Conservation (phyloP, 2,329 filamentous ascomycete genomes). For the Claviceps africana region DNA sequence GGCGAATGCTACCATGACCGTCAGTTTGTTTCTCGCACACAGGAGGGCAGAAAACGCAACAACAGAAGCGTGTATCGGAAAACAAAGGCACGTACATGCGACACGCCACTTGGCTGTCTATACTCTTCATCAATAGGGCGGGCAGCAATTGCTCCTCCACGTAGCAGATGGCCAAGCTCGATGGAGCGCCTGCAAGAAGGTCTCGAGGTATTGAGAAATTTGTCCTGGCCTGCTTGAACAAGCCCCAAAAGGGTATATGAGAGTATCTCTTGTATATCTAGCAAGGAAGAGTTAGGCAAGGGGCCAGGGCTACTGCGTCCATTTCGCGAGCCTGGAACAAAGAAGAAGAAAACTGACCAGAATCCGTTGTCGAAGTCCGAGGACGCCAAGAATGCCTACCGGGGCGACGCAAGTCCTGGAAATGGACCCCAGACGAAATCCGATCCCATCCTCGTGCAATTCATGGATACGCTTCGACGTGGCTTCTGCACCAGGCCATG, state of each 20-base stretch:
- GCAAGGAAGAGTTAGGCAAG: not conserved
- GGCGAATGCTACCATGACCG: slow-evolving; percentile 12
- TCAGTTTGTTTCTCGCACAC: slow-evolving; percentile 5
- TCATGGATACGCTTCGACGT: slow-evolving; percentile 30
- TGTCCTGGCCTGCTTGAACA: slow-evolving; percentile 18
- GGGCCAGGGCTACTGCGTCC: too few species aligned
- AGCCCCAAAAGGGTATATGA: slow-evolving; percentile 31
- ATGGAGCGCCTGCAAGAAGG: slow-evolving; percentile 20
- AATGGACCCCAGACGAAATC: slow-evolving; percentile 23
- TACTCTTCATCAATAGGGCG: slow-evolving; percentile 13
- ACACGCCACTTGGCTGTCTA: slow-evolving; percentile 10
- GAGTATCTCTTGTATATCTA: slow-evolving; percentile 40
- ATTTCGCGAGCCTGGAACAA: not conserved
- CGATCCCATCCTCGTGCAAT: slow-evolving; percentile 33
- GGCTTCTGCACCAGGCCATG: slow-evolving; percentile 22
- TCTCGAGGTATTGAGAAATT: slow-evolving; percentile 18
- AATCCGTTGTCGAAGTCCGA: slow-evolving; percentile 39
- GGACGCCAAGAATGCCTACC: slow-evolving; percentile 36
- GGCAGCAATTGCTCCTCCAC: slow-evolving; percentile 15
- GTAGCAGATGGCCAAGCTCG: slow-evolving; percentile 16
- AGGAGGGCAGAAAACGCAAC: not conserved
- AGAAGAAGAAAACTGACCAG: slow-evolving; percentile 23
- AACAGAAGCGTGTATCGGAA: not conserved
- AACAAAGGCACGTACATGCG: slow-evolving; percentile 14
- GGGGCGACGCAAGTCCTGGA: slow-evolving; percentile 21